phyloP scores from a whole-genome alignment of 495 filamentous ascomycete genomes.

The Neurospora sp. region DNA sequence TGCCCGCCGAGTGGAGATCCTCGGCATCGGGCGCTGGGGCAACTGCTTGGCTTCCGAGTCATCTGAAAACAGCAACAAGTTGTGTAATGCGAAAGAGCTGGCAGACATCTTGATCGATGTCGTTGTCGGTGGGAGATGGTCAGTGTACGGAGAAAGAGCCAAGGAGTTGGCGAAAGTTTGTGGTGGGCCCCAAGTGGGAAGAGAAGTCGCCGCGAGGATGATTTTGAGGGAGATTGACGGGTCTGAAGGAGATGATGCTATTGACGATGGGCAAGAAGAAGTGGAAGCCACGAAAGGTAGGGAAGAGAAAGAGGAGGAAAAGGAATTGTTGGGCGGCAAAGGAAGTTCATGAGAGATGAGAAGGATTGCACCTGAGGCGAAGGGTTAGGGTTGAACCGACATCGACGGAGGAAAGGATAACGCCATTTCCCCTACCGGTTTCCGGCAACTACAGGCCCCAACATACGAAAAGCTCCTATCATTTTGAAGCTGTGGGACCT shows the following conservation, averaged over 20 bases:
- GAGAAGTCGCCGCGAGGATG: slow-evolving; percentile 12
- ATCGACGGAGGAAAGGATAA: background rate
- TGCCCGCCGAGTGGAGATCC: slow-evolving; percentile 39
- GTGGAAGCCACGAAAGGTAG: background rate
- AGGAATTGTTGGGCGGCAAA: background rate
- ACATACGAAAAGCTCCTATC: background rate
- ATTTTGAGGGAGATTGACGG: slow-evolving; percentile 14
- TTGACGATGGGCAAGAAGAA: background rate
- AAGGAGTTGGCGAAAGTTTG: slow-evolving; percentile 16
- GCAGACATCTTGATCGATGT: slow-evolving; percentile 15
- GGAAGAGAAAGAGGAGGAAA: background rate
- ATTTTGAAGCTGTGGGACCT: background rate
- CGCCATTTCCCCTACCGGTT: background rate
- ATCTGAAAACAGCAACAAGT: background rate
- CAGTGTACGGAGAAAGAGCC: slow-evolving; percentile 8
- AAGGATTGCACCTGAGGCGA: background rate
- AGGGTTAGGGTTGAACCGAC: background rate
- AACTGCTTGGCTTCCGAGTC: slow-evolving; percentile 14
- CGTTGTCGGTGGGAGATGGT: slow-evolving; percentile 7
- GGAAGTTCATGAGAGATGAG: background rate
- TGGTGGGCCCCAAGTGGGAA: slow-evolving; percentile 10
- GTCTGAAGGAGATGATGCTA: background rate
- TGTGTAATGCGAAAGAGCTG: slow-evolving; percentile 11
- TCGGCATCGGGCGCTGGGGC: slow-evolving; percentile 41
- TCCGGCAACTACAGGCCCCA: background rate